Conservation (phyloP, 768 basidiomycete species). For the Tubosaeta sp. region DNA sequence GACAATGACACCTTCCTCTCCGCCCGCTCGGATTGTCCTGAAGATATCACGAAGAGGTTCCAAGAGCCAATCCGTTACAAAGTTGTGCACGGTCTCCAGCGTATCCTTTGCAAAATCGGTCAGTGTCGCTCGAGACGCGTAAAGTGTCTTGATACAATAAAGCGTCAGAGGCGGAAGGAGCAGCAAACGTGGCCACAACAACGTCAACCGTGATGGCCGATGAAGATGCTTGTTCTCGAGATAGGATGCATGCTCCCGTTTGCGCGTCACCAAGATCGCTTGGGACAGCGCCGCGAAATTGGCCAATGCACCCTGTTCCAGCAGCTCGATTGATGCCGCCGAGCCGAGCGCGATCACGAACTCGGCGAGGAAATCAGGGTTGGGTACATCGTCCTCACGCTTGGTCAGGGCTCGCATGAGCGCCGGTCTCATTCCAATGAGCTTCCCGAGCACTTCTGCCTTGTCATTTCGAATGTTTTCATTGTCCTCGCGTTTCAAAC, state of each 20-base stretch:
- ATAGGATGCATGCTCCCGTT: constrained; percentile 26
- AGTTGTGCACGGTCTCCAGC: constrained; percentile 62
- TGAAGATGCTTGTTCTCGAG: constrained; percentile 40
- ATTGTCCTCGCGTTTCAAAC: constrained; percentile 52
- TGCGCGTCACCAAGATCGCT: constrained; percentile 24
- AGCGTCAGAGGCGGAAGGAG: constrained; percentile 67
- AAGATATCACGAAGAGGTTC: constrained; percentile 81
- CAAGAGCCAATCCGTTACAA: constrained; percentile 79
- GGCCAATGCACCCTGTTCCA: constrained; percentile 9
- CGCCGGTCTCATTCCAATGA: constrained; percentile 50
- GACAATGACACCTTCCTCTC: constrained; percentile 72
- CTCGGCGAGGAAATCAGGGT: constrained; percentile 16
- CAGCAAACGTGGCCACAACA: constrained; percentile 79
- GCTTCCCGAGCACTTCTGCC: constrained; percentile 61
- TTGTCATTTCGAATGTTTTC: constrained; percentile 63
- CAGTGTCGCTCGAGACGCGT: constrained; percentile 58
- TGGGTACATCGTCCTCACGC: constrained; percentile 1
- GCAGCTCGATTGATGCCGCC: constrained; percentile 12
- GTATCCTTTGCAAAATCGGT: constrained; percentile 54
- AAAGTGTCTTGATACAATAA: constrained; percentile 47
- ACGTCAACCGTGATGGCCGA: constrained; percentile 64
- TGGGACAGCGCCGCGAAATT: constrained; percentile 17
- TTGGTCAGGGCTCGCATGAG: constrained; percentile 34
- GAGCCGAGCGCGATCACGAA: constrained; percentile 19
- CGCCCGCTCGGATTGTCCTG: constrained; percentile 78